phyloP scores from a whole-genome alignment of 495 filamentous ascomycete species.

The Daldinia vernicosa region DNA sequence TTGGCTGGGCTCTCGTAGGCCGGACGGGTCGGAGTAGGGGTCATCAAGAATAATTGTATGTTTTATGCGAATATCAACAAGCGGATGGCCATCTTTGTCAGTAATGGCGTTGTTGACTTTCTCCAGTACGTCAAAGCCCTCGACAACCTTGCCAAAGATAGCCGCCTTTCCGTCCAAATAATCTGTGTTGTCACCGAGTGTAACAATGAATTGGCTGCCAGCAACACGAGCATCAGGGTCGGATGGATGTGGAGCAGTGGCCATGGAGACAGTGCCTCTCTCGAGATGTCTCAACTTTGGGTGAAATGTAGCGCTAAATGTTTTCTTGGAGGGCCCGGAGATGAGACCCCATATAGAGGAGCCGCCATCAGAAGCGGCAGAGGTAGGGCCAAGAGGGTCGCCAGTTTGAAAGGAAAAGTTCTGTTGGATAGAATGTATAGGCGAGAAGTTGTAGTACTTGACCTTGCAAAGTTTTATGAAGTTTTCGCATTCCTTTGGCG shows the following conservation, averaged over 20 bases:
- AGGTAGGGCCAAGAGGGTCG: conserved; percentile 87
- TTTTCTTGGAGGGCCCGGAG: conserved; percentile 73
- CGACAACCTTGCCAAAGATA: conserved; percentile 93
- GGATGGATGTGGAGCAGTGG: conserved; percentile 76
- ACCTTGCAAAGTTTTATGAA: conserved; percentile 97
- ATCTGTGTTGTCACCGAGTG: conserved; percentile 84
- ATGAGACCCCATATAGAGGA: conserved; percentile 90
- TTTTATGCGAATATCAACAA: conserved; percentile 91
- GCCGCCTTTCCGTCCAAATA: conserved; percentile 89
- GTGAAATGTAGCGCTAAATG: conserved; percentile 84
- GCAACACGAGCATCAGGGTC: conserved; percentile 84
- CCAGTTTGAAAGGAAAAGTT: conserved; percentile 95
- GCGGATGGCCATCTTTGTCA: conserved; percentile 81
- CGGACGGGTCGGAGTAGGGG: conserved; percentile 80
- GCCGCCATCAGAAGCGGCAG: conserved; percentile 85
- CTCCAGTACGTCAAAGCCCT: conserved; percentile 90
- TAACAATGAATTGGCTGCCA: conserved; percentile 90
- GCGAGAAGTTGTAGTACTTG: conserved; percentile 98
- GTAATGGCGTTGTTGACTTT: conserved; percentile 91
- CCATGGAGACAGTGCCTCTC: conserved; percentile 93
- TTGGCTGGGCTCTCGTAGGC: conserved; percentile 75
- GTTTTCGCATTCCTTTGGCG: conserved; percentile 90
- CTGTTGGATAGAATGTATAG: conserved; percentile 86
- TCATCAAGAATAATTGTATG: conserved; percentile 92
- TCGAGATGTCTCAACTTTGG: conserved; percentile 86